Evolutionary conservation across 257 asterid species (phyloP).

Genomic region (Solanum phureja): DNA sequence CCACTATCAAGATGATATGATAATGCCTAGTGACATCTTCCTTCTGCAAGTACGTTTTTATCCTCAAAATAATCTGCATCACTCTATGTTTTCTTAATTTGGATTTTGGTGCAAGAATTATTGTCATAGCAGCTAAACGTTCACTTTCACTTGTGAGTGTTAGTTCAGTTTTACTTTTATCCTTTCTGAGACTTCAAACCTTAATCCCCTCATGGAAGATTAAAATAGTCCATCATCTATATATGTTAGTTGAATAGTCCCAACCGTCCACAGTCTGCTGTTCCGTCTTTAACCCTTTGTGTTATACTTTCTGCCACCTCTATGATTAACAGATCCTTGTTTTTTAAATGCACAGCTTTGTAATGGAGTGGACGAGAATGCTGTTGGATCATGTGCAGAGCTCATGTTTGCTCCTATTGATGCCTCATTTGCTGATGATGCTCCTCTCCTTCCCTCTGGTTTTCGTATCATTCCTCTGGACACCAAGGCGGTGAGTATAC

Average conservation of each 20-base stretch:
- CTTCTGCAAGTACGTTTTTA: conserved; percentile 68
- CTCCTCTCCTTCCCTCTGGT: conserved; percentile 97
- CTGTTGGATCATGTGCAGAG: conserved; percentile 72
- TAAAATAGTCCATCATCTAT: too few relatives aligned
- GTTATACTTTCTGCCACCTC: not conserved
- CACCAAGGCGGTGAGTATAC: conserved; percentile 39
- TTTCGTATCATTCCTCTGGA: conserved; percentile 92
- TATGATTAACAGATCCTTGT: not conserved
- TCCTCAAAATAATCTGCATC: not conserved
- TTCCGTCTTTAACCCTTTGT: not conserved
- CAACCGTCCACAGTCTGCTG: not conserved
- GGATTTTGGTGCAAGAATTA: not conserved
- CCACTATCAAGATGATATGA: conserved; percentile 60
- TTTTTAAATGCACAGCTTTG: conserved; percentile 48
- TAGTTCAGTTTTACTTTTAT: not conserved
- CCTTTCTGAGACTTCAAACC: not conserved
- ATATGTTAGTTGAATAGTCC: too few relatives aligned
- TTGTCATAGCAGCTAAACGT: not conserved
- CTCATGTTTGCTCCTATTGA: conserved; percentile 94
- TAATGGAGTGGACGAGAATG: conserved; percentile 86
- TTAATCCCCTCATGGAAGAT: too few relatives aligned
- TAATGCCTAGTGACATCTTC: conserved; percentile 80
- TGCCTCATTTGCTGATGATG: conserved; percentile 92
- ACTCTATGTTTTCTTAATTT: not conserved
- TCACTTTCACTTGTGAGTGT: not conserved